Conservation (phyloP, 2,329 filamentous ascomycete genomes). For the Hymenoscyphus salicellus region DNA sequence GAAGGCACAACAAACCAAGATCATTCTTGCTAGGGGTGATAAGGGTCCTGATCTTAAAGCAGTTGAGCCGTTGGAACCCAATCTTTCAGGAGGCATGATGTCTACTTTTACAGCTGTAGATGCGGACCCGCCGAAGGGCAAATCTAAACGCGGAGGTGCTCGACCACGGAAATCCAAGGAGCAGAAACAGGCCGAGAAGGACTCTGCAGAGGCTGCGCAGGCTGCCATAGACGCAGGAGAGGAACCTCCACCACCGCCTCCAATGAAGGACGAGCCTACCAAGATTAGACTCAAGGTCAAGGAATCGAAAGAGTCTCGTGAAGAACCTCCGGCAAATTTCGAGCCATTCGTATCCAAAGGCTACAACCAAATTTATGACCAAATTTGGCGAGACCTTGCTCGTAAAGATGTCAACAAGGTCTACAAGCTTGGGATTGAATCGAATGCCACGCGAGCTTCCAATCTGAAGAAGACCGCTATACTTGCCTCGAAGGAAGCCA, state of each 20-base stretch:
- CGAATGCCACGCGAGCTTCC: conserved; percentile 82
- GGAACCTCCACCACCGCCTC: conserved; percentile 54
- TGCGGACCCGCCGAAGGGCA: conserved; percentile 48
- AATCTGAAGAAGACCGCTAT: conserved; percentile 98
- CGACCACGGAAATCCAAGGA: conserved; percentile 89
- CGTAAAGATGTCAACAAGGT: conserved; percentile 93
- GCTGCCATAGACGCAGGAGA: conserved; percentile 77
- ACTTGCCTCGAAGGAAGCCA: conserved; percentile 92
- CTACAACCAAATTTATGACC: conserved; percentile 95
- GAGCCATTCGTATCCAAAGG: conserved; percentile 75
- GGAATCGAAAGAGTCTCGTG: conserved; percentile 40
- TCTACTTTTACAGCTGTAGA: conserved; percentile 69
- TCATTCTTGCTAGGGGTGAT: conserved; percentile 81
- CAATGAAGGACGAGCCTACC: conserved; percentile 32
- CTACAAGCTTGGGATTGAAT: conserved; percentile 81
- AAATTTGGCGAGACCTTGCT: conserved; percentile 93
- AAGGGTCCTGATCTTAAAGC: conserved; percentile 69
- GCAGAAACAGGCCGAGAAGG: conserved; percentile 77
- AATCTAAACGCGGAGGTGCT: conserved; percentile 49
- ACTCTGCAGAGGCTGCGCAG: conserved; percentile 82
- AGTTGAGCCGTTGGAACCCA: conserved; percentile 69
- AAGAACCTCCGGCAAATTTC: conserved; percentile 42
- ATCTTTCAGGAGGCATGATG: conserved; percentile 81
- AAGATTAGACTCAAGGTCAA: conserved; percentile 64
- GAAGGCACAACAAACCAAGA: conserved; percentile 87